Base-by-base conservation (phyloP, 2,329 filamentous ascomycete genomes). In the Penicillium griseofulvum region DNA sequence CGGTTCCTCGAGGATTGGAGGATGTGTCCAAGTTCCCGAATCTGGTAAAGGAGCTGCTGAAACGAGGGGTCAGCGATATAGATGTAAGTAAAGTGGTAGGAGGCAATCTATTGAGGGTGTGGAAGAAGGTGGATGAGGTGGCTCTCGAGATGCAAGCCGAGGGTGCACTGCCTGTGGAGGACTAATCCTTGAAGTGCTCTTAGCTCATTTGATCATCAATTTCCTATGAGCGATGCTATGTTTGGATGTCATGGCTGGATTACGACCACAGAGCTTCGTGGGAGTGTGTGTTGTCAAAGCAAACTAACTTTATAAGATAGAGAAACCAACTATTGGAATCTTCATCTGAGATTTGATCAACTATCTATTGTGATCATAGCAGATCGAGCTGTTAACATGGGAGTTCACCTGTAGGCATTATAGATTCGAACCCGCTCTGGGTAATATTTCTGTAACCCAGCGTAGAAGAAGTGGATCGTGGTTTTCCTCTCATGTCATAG, bases 11-110 rank as follows among this genome's bases (percentile, higher is more conserved):
- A 51, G 93, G 92, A 0, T 74, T 97, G 45, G 90, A 94, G 36
- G 91, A 96, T 71, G 91, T 96, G 7, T 86, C 87, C 46, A 90
- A 90, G 69, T 96, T 88, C 66, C 92, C 91, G 0, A 83, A 87
- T 54, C 75, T 97, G 42, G 83, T 97, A 9, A 85, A 84, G 4
- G 89, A 91, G 72, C 74, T 97, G 55, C 75, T 96, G 61, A 79
- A 79, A 46, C 81, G 87, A 38, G 91, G 90, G 0, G 81, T 96
- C 5, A 88, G 84, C 38, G 89, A 94, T 58, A 74, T 79, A 29
- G 87, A 97, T 71, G 88, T 83, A 1, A 82, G 78, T 17, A 91
- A 91, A 72, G 77, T 97, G 10, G 88, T 86, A 0, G 92, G 92
- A 0, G 83, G 86, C 3, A 97, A 97, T 70, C 61, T 96, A 3